Evolutionary conservation across 225 moss, liverwort and hornwort species (phyloP), one percentile per base, ranked within the genome.

Genomic region (Physcomitrellopsis africana): DNA sequence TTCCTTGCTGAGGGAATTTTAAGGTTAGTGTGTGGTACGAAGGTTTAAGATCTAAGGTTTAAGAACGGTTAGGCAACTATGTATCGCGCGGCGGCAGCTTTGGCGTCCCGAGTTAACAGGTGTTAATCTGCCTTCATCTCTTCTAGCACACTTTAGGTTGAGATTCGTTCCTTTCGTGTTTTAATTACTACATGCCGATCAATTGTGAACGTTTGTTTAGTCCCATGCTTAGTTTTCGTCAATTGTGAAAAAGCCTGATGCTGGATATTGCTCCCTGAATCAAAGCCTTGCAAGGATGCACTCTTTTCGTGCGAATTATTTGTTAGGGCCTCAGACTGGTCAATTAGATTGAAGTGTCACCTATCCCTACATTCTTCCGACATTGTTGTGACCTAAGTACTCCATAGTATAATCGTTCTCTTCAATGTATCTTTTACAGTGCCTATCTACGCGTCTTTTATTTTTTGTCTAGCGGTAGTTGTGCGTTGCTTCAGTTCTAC

Each of bases 51-150:
- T 19, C 17, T 66, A 3, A 18, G n/a, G 52, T 52, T 69, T 22
- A 37, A 37, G 32, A 37, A 37, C 32, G 32, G 32, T 37, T 22
- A 54, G 60, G 51, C 63, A 64, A 81, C 49, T 76, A 88, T 88
- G 88, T 83, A 80, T 81, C 85, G 88, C 48, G 88, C 85, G 64
- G 85, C 80, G 70, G 85, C 83, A 9, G 70, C 88, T 63, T 73
- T 88, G 59, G 88, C 88, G 65, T 74, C 88, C 70, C 81, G 85
- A 59, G 72, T 83, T 42, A 82, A 72, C 82, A 84, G 84, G 84
- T 84, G 52, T 61, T 3, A 22, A 16, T 63, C 68, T 43, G 11
- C 47, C 47, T 67, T 59, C 44, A 3, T 11, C 0, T 61, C 26
- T 63, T 10, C 32, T n/a, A 46, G 9, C 1, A 15, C 15, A 13